Evolutionary conservation across 2,329 filamentous ascomycete genomes (phyloP).

Genomic region (Exophiala spinifera): DNA sequence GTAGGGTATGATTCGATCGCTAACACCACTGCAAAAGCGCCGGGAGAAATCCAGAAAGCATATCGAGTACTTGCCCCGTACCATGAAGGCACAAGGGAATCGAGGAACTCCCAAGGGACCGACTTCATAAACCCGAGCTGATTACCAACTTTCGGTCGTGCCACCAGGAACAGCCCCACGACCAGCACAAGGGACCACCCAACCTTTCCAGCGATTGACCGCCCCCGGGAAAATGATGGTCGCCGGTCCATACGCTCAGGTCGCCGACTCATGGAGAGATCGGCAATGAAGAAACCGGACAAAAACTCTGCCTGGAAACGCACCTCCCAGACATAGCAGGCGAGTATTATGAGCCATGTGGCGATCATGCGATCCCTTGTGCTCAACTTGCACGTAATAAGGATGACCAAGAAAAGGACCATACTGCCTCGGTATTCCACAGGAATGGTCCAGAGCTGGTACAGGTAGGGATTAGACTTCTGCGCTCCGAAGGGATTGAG

Average conservation of each 20-base stretch:
- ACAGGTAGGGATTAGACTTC: neutral
- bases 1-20: constrained; percentile 41
- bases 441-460: constrained; percentile 41
- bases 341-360: constrained; percentile 2
- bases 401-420: constrained; percentile 7
- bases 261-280: constrained; percentile 5
- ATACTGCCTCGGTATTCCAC: constrained; percentile 45
- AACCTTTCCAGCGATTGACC: neutral
- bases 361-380: constrained; percentile 1
- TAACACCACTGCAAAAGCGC: constrained; percentile 41
- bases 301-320: constrained; percentile 8
- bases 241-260: neutral
- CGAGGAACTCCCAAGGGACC: constrained; percentile 36
- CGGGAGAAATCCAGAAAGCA: constrained; percentile 43
- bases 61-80: constrained; percentile 42
- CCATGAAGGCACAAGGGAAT: constrained; percentile 35
- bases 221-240: neutral
- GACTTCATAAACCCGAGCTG: neutral
- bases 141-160: neutral
- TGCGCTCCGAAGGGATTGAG: neutral
- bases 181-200: neutral
- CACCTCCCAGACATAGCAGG: constrained; percentile 4
- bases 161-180: neutral
- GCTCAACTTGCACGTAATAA: neutral
- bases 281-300: constrained; percentile 13